Evolutionary conservation across 208 protist species (phyloP).

Genomic region (Tetramitus jugosus): DNA sequence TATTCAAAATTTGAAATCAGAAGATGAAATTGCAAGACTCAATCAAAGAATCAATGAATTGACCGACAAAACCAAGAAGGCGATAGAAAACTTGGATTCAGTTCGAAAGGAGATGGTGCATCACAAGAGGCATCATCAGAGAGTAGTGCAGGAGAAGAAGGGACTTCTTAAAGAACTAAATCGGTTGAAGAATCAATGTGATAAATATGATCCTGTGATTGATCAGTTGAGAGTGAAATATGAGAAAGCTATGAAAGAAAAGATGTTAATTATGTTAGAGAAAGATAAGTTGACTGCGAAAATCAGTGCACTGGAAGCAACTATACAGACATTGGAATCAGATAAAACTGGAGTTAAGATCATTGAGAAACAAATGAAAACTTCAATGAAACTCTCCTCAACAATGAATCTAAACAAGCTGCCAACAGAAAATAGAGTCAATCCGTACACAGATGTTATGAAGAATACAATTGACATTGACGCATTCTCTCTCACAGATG

Average conservation of each 20-base stretch:
- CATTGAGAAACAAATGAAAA: too few species aligned
- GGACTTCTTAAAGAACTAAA: conserved; percentile 57
- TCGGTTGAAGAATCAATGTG: conserved; percentile 57
- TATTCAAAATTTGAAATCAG: conserved; percentile 68
- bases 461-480: conserved; percentile 27
- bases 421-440: conserved; percentile 29
- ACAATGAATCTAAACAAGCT: not conserved
- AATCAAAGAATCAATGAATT: conserved; percentile 57
- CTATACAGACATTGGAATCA: too few species aligned
- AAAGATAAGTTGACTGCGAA: conserved; percentile 36
- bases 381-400: not conserved
- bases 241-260: conserved; percentile 57
- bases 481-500: conserved; percentile 20
- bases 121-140: conserved; percentile 68
- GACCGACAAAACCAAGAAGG: conserved; percentile 13
- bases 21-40: conserved; percentile 52
- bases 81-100: conserved; percentile 61
- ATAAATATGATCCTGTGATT: conserved; percentile 54
- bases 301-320: not conserved
- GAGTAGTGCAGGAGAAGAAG: conserved; percentile 72
- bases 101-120: conserved; percentile 73
- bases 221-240: conserved; percentile 35
- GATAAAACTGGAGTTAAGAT: too few species aligned
- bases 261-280: conserved; percentile 51
- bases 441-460: conserved; percentile 31